Evolutionary conservation across 2,329 filamentous ascomycete genomes (phyloP), one percentile per base, ranked within the genome.

Genomic region (Didymosphaeria variabile): DNA sequence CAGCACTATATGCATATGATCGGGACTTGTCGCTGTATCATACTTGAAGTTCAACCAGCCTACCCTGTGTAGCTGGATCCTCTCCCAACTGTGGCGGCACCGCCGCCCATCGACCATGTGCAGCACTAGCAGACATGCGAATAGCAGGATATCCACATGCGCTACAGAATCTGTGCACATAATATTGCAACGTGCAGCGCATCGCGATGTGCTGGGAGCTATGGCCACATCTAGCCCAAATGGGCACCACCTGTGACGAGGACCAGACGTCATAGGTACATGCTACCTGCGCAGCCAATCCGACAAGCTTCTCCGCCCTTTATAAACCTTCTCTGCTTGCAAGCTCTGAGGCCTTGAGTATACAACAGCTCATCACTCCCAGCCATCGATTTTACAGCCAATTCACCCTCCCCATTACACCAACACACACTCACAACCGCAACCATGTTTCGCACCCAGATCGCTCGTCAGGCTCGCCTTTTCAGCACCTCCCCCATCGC

Each of bases 401-500:
- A 46, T 62, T 58, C 42, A 42, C 55, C 56, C 47, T 61, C 40
- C 21, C 17, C 36, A 29, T 26, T 26, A 42, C 36, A 57, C 55
- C 42, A 51, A 53, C 49, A 26, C 51, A 34, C 34, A 55, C n/a
- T 15, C 57, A 63, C 52, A 53, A 56, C 57, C 38, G 60, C 62
- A 73, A n/a, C 38, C 38, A 82, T 84, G 82, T 81, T 80, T 74
- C 80, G 82, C 62, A 75, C 79, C 67, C 76, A 78, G 53, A 66
- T 82, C 68, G 70, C 75, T 70, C 78, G 81, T 69, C 79, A 82
- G 70, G 73, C 74, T 55, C 81, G 82, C 75, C 79, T 81, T 56
- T 86, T 89, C 79, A 85, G 84, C 71, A 87, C 85, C 62, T 83
- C 85, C 12, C 72, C 79, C 42, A 69, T 77, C 47, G 70, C 76